These are phyloP conservation scores for Uronychia setigera DNA, from an alignment of 73 alveolate genomes.

Conservation along the genomic window DNA sequence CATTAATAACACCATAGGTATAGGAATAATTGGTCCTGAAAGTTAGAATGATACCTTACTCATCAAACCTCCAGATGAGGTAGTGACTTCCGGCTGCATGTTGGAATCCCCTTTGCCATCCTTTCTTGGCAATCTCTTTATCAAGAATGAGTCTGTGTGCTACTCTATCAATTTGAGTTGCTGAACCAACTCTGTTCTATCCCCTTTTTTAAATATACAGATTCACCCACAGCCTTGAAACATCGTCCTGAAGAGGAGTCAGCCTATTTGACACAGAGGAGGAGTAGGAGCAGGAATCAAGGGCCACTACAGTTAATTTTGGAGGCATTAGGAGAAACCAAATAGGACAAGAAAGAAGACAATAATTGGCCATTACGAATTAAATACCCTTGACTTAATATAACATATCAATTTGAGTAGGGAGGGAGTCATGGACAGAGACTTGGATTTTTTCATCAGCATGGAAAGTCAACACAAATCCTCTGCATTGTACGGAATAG, in stretches of 20 bases:
- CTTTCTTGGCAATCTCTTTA: constrained; percentile 12
- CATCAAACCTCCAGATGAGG: constrained; percentile 20
- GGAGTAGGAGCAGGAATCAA: too few species aligned
- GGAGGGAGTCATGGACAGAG: constrained; percentile 48
- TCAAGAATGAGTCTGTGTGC: constrained; percentile 31
- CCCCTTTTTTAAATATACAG: not conserved
- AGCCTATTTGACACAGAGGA: too few species aligned
- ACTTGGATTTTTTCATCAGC: constrained; percentile 55
- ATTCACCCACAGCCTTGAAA: constrained; percentile 11
- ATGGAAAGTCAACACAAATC: constrained; percentile 79
- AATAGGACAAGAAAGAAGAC: too few species aligned
- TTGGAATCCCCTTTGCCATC: constrained; percentile 24
- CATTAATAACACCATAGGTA: constrained; percentile 42
- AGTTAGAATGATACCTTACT: constrained; percentile 3
- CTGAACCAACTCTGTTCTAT: constrained; percentile 1
- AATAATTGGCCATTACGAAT: constrained; percentile 1
- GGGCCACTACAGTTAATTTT: too few species aligned
- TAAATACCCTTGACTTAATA: constrained; percentile 8
- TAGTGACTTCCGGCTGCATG: not conserved
- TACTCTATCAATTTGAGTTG: constrained; percentile 6
- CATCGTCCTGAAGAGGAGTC: too few species aligned
- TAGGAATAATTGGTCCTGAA: constrained; percentile 11
- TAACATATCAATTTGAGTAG: constrained; percentile 2
- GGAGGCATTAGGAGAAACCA: too few species aligned
- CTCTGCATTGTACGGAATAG: constrained; percentile 65